Evolutionary conservation across 148 eudicot species (phyloP).

Genomic region (Oxyria digyna): DNA sequence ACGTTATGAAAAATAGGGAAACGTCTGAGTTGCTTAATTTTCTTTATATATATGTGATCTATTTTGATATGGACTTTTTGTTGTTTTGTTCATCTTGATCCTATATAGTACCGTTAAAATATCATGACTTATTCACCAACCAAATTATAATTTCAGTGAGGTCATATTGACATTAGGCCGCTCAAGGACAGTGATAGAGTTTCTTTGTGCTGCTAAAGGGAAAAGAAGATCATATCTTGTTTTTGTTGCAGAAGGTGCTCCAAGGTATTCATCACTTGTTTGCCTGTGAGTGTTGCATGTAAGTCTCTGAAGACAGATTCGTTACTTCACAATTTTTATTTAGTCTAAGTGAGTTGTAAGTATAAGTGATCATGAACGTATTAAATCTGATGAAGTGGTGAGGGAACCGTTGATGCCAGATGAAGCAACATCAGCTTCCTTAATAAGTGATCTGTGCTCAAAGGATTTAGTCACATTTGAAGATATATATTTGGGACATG

Average conservation of each 20-base stretch:
- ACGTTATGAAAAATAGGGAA: neutral
- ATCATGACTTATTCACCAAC: neutral
- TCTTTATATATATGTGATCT: neutral
- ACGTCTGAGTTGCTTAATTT: neutral
- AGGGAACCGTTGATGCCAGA: neutral
- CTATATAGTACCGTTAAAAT: neutral
- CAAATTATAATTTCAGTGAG: conserved; percentile 42
- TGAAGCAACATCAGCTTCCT: neutral
- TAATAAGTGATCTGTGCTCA: neutral
- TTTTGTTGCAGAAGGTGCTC: conserved; percentile 98
- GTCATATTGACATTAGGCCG: conserved; percentile 93
- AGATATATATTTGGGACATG: too few relatives aligned
- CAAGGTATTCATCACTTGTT: conserved; percentile 41
- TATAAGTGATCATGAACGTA: neutral
- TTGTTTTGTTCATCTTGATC: neutral
- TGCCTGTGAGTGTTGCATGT: neutral
- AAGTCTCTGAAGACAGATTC: too few relatives aligned
- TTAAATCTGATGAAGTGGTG: neutral
- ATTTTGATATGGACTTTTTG: neutral
- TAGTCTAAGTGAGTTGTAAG: too few relatives aligned
- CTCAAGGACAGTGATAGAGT: conserved; percentile 87
- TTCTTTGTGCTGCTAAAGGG: conserved; percentile 96
- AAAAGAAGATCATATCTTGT: conserved; percentile 90
- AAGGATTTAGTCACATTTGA: neutral
- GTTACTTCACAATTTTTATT: too few relatives aligned